Evolutionary conservation across 257 asterid genomes (phyloP).

Genomic region (Solanum chiquidenum): DNA sequence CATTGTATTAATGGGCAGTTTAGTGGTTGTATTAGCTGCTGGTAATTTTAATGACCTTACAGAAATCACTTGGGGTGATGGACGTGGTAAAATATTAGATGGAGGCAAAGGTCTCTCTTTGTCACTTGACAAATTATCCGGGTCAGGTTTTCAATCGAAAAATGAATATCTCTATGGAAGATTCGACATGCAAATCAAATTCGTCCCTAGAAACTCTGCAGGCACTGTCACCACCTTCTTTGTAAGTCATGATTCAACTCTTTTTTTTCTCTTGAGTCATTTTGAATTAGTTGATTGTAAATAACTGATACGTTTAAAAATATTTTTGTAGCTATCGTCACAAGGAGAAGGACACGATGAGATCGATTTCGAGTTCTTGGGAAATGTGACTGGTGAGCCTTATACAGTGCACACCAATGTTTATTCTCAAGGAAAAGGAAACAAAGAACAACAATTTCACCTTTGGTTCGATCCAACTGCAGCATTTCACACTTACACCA

Average conservation of each 20-base stretch:
- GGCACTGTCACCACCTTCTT: conserved; percentile 69
- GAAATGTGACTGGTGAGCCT: conserved; percentile 41
- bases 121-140: conserved; percentile 47
- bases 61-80: conserved; percentile 35
- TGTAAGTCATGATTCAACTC: conserved; percentile 10
- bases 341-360: conserved; percentile 45
- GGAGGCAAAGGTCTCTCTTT: conserved; percentile 40
- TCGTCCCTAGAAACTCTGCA: conserved; percentile 52
- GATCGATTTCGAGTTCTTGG: conserved; percentile 57
- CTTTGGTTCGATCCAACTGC: conserved; percentile 57
- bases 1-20: conserved; percentile 9
- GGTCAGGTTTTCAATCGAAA: conserved; percentile 57
- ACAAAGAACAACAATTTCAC: conserved; percentile 50
- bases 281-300: background rate
- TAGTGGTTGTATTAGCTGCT: conserved; percentile 26
- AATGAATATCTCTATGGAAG: conserved; percentile 29
- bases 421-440: conserved; percentile 34
- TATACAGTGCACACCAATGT: conserved; percentile 54
- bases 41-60: conserved; percentile 45
- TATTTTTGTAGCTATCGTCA: conserved; percentile 28
- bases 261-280: background rate
- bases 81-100: conserved; percentile 21
- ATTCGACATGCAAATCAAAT: conserved; percentile 57
- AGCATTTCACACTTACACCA: conserved; percentile 52
- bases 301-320: background rate